These are phyloP conservation scores for Nemophila menziesii DNA, from an alignment of 257 asterid species.

Conservation along the genomic window DNA sequence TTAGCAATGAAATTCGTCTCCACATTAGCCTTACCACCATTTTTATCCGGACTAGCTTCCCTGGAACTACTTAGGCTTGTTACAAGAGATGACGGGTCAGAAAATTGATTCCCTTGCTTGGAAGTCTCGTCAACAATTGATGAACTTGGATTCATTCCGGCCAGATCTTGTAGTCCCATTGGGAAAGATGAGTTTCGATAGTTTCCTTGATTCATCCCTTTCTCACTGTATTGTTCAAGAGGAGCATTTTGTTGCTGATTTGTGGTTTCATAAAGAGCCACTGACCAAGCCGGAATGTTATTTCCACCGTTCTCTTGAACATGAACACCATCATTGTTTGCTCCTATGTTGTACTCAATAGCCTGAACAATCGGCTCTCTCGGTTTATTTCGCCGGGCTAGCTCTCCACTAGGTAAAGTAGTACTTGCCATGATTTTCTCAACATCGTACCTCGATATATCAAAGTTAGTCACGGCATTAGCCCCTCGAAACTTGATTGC, in stretches of 20 bases:
- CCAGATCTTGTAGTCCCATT: constrained; percentile 34
- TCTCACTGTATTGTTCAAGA: constrained; percentile 11
- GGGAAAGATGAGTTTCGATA: constrained; percentile 19
- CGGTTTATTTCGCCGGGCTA: constrained; percentile 33
- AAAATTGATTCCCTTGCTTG: constrained; percentile 27
- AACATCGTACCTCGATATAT: constrained; percentile 29
- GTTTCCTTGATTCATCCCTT: constrained; percentile 10
- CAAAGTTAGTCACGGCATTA: constrained; percentile 40
- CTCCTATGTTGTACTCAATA: constrained; percentile 9
- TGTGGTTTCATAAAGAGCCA: constrained; percentile 17
- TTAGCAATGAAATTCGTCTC: constrained; percentile 16
- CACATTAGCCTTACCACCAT: constrained; percentile 16
- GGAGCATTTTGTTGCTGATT: constrained; percentile 14
- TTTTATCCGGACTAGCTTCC: constrained; percentile 69
- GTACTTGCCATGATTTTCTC: constrained; percentile 37
- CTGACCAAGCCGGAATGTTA: constrained; percentile 23
- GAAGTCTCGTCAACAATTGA: constrained; percentile 13
- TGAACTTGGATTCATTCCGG: constrained; percentile 17
- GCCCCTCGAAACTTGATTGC: constrained; percentile 43
- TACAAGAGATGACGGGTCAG: constrained; percentile 45
- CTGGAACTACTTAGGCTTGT: constrained; percentile 61
- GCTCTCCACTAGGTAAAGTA: constrained; percentile 26
- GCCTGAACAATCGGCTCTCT: constrained; percentile 10
- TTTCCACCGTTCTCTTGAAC: constrained; percentile 11
- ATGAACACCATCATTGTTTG: constrained; percentile 5